These are phyloP conservation scores for Hyaloperonospora arabidopsidis DNA, from an alignment of 352 stramenopile genomes.

Conservation along the genomic window DNA sequence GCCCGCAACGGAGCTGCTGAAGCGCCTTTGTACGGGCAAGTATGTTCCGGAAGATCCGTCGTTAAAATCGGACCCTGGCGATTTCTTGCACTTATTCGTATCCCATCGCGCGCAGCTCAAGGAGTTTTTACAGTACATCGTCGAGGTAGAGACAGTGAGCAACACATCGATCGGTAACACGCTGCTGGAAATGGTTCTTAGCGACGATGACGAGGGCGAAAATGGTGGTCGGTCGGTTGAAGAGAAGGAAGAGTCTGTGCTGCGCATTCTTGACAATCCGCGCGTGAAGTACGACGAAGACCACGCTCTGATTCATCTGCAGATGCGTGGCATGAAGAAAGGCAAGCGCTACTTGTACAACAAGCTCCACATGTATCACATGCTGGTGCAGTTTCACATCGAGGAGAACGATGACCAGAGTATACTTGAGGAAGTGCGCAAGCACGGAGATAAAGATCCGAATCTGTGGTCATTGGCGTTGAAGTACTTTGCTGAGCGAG, in stretches of 20 bases:
- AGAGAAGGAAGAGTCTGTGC: conserved; percentile 74
- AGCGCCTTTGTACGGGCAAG: conserved; percentile 84
- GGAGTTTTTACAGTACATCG: conserved; percentile 86
- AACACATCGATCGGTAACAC: conserved; percentile 88
- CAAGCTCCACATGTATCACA: conserved; percentile 91
- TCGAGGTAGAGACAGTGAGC: conserved; percentile 80
- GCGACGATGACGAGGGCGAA: conserved; percentile 43
- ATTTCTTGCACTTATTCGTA: conserved; percentile 91
- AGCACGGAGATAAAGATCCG: conserved; percentile 83
- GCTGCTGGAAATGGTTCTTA: conserved; percentile 84
- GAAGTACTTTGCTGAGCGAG: conserved; percentile 85
- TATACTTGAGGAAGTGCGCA: conserved; percentile 85
- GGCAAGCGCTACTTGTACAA: conserved; percentile 92
- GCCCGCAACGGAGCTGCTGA: conserved; percentile 85
- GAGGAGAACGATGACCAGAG: conserved; percentile 86
- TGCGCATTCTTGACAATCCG: conserved; percentile 86
- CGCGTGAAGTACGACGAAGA: conserved; percentile 88
- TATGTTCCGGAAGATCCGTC: conserved; percentile 47
- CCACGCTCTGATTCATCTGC: conserved; percentile 89
- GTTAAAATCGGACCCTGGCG: conserved; percentile 71
- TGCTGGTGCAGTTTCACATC: conserved; percentile 91
- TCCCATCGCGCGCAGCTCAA: conserved; percentile 85
- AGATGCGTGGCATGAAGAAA: conserved; percentile 88
- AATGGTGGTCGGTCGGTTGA: conserved; percentile 27
- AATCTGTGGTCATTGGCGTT: conserved; percentile 87